phyloP scores from a whole-genome alignment of 192 early-diverging fungal genomes.

The Kickxella alabastrina region DNA sequence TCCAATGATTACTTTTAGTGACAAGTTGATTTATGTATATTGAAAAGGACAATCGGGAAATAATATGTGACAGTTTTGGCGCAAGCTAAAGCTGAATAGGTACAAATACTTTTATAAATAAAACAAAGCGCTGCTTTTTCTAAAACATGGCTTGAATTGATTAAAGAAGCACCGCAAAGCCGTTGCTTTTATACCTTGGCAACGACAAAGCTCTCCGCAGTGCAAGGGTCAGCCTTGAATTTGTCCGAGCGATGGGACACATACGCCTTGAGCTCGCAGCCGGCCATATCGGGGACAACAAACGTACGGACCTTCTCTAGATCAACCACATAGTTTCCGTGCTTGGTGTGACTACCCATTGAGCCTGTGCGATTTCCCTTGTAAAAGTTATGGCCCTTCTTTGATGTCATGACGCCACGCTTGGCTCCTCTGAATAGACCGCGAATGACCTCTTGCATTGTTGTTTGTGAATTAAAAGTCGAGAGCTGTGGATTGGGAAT shows the following conservation, averaged over 20 bases:
- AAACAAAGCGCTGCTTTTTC: too few species aligned
- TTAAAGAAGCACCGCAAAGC: too few species aligned
- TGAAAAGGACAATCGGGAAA: too few species aligned
- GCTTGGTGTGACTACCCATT: constrained; percentile 53
- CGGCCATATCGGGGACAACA: constrained; percentile 44
- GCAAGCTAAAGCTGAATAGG: too few species aligned
- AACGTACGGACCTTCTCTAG: constrained; percentile 48
- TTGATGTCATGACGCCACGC: constrained; percentile 53
- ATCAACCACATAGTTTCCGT: constrained; percentile 44
- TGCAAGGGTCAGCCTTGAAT: constrained; percentile 38
- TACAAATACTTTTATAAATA: too few species aligned
- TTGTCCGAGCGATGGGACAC: constrained; percentile 42
- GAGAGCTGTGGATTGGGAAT: not conserved
- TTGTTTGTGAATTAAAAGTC: not conserved
- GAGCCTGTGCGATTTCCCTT: constrained; percentile 52
- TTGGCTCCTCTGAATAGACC: constrained; percentile 49
- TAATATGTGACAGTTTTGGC: too few species aligned
- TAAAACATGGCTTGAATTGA: too few species aligned
- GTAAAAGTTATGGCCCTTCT: constrained; percentile 52
- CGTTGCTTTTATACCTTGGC: constrained; percentile 4
- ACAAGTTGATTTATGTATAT: too few species aligned
- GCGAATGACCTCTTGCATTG: constrained; percentile 51
- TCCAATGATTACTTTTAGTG: too few species aligned
- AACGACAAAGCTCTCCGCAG: constrained; percentile 12
- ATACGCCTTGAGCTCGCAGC: constrained; percentile 49